Base-by-base conservation (phyloP, 208 protist species). In the Leishmania tropica region DNA sequence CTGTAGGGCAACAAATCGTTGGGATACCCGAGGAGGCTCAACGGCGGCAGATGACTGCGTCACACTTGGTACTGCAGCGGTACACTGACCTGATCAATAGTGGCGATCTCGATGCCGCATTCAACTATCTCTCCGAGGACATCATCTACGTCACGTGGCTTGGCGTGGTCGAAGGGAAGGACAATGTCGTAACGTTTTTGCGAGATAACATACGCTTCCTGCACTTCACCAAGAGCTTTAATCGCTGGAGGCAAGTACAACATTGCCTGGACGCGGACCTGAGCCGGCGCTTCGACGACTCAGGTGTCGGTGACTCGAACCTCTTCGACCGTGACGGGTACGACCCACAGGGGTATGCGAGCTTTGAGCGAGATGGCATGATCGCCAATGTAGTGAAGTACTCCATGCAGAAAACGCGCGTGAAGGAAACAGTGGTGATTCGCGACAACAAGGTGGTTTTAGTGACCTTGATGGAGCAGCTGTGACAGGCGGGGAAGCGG, bases 141-240 rank as follows among this genome's bases (percentile, higher is more conserved):
- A 80, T 96, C 35, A 85, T 97, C 13, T 95, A 94, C 77, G 89
- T 93, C 37, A 92, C 94, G 15, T 97, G 90, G 92, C 84, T 93
- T 76, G 94, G 94, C 47, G 87, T 97, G 8, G 87, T 94, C 13
- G 91, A 95, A 76, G 92, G 94, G 0, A 92, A 88, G 67, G 85
- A 92, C 42, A 94, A 96, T 73, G 94, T 95, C 1, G 78, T 88
- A 11, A 92, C 83, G 7, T 97, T 94, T 87, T 84, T 97, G 78
- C 86, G 88, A 10, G 94, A 97, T 78, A 94, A 94, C 81, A 47
- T 94, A 5, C 92, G 94, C 45, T 97, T 92, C 83, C 45, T 93
- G 17, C 92, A 97, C 77, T 83, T 91, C 75, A 82, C 78, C 0
- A 83, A 85, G 24, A 93, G 88, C 58, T 93, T 91, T 73, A 92